Conservation (phyloP, 2,329 filamentous ascomycete genomes). For the Xylariaceae sp. region DNA sequence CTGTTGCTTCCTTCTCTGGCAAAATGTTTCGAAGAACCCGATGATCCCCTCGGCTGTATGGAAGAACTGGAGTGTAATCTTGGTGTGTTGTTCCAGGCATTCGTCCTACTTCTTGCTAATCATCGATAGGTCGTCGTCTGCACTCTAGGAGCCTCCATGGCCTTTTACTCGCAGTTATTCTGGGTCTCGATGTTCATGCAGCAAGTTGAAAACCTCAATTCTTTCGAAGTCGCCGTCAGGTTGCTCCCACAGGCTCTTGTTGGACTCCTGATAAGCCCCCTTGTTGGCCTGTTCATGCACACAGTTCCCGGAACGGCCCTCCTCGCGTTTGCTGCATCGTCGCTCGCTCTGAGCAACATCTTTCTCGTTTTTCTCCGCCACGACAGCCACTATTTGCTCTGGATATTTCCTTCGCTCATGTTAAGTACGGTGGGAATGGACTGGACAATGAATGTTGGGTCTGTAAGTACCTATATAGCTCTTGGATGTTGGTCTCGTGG, state of each 20-base stretch:
- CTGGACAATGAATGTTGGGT: constrained; percentile 33
- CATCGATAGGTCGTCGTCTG: constrained; percentile 24
- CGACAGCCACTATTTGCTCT: constrained; percentile 27
- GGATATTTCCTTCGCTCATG: constrained; percentile 30
- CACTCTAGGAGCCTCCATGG: constrained; percentile 28
- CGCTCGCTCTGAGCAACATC: constrained; percentile 26
- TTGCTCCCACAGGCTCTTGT: constrained; percentile 31
- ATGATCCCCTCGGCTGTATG: constrained; percentile 31
- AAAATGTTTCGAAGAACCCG: constrained; percentile 27
- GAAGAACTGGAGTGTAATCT: constrained; percentile 25
- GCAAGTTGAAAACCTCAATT: constrained; percentile 25
- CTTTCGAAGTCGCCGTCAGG: constrained; percentile 29
- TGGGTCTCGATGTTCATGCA: constrained; percentile 34
- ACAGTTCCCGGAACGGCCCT: constrained; percentile 24
- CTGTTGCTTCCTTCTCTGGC: constrained; percentile 30
- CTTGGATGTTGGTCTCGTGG: background rate
- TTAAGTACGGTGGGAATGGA: constrained; percentile 32
- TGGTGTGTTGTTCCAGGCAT: constrained; percentile 19
- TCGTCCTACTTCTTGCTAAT: constrained; percentile 5
- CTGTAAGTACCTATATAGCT: constrained; percentile 21
- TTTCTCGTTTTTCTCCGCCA: constrained; percentile 29
- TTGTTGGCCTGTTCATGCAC: constrained; percentile 30
- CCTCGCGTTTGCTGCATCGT: constrained; percentile 21
- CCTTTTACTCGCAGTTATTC: constrained; percentile 31
- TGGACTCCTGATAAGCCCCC: constrained; percentile 29